Base-by-base conservation (phyloP, 768 basidiomycete species). In the Inosperma sp. region DNA sequence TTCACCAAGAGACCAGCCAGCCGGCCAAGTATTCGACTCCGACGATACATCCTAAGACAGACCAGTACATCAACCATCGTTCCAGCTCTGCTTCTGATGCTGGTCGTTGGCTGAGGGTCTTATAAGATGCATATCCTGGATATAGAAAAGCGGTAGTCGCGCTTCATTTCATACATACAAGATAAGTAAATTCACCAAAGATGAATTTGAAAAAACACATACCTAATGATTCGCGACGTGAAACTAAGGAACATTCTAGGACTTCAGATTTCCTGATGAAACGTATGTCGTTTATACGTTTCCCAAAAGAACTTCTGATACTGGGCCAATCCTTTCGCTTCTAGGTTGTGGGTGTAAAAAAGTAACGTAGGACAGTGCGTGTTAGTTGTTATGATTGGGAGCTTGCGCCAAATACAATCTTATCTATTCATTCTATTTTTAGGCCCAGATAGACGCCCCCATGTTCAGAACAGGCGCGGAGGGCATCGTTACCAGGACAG, bases 21-120 rank as follows among this genome's bases (percentile, higher is more conserved):
- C 93, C 92, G 7, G 84, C 85, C 22, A 88, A 73, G 60, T 86
- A 87, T 67, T 96, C 93, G 5, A 89, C 69, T 4, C 81, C 84
- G 13, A 93, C 78, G 60, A 93, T 81, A 62, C 85, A 87, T 2
- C 88, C 87, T 3, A 90, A 77, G 0, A 89, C 87, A n/a, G 83
- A 84, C 93, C 94, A 97, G 61, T 96, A 97, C 89, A 93, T 94
- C 48, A 97, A 77, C 93, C 94, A 96, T 68, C 92, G 75, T 65
- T 96, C 94, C 7, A 94, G 74, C 37, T 92, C 90, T 44, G 76
- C 79, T 59, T 91, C 88, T 1, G 84, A 85, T 2, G 88, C 88
- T 16, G 89, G 89, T n/a, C 90, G 77, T 59, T 87, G 83, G 30
- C 87, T 86, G 26, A 97, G 79, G 0, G 89, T 83, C 74, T 97